Conservation (phyloP, 306 rosid species). For the Vachellia pachyceras region DNA sequence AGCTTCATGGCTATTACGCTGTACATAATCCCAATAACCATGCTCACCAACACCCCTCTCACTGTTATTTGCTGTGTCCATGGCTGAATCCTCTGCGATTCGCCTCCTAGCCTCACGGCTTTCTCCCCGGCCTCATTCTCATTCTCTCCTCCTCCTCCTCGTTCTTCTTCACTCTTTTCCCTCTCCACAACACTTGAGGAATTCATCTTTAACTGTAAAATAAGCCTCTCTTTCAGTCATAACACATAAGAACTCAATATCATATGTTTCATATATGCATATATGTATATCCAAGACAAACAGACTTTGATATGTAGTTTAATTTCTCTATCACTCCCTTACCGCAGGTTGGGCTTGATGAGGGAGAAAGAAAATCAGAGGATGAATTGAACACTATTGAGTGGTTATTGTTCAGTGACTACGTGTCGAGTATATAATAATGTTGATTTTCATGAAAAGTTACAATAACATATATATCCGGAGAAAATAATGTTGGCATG, state of each 20-base stretch:
- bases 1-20: conserved; percentile 90
- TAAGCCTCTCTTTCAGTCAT: background rate
- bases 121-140: no score
- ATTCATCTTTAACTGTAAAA: conserved; percentile 28
- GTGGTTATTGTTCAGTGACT: background rate
- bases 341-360: no score
- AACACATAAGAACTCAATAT: background rate
- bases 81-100: conserved; percentile 35
- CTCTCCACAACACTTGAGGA: conserved; percentile 29
- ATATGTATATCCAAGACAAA: background rate
- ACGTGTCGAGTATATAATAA: conserved; percentile 18
- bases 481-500: background rate
- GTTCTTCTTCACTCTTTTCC: conserved; percentile 29
- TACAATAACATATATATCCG: background rate
- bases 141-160: conserved; percentile 13
- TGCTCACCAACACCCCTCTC: conserved; percentile 77
- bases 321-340: background rate
- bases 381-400: conserved; percentile 3
- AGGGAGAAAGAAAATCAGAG: background rate
- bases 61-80: conserved; percentile 83
- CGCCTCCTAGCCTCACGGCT: conserved; percentile 30
- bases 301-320: background rate
- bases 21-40: conserved; percentile 66
- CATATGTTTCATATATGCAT: background rate
- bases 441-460: background rate